phyloP scores from a whole-genome alignment of 805 yeast species.

The Sporopachydermia lactativora region DNA sequence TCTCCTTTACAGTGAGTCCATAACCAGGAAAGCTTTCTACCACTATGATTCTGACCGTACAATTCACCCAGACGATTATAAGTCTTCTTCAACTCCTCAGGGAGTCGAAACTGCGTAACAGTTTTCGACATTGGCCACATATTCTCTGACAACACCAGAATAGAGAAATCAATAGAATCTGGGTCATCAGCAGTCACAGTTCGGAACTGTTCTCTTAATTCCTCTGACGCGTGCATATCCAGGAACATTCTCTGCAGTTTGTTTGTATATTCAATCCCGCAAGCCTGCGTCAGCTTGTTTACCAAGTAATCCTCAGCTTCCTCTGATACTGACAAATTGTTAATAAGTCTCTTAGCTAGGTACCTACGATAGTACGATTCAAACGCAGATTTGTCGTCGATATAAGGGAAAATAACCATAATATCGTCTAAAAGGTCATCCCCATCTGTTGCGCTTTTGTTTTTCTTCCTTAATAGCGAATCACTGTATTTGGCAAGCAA shows the following conservation, averaged over 20 bases:
- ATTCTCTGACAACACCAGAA: conserved; percentile 71
- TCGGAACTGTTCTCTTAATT: conserved; percentile 42
- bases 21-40: conserved; percentile 87
- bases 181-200: conserved; percentile 31
- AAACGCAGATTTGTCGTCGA: conserved; percentile 90
- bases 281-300: conserved; percentile 74
- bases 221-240: conserved; percentile 77
- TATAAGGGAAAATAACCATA: conserved; percentile 73
- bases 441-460: conserved; percentile 50
- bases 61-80: conserved; percentile 53
- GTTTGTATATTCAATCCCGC: conserved; percentile 84
- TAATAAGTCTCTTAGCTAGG: conserved; percentile 79
- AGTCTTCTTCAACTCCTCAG: conserved; percentile 49
- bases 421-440: conserved; percentile 73
- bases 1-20: conserved; percentile 94
- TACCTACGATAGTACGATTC: conserved; percentile 85
- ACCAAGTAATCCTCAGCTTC: conserved; percentile 72
- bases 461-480: conserved; percentile 60
- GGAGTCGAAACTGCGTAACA: conserved; percentile 41
- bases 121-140: conserved; percentile 69
- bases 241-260: conserved; percentile 93
- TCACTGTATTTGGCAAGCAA: conserved; percentile 83
- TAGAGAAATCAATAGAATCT: conserved; percentile 41
- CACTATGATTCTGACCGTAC: conserved; percentile 65
- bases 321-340: conserved; percentile 73